A percentile compares a stretch with the other conserved stretches of the same genome.
phyloP scores from a whole-genome alignment of 2,329 filamentous ascomycete species.

The Metarhizium sp. region DNA sequence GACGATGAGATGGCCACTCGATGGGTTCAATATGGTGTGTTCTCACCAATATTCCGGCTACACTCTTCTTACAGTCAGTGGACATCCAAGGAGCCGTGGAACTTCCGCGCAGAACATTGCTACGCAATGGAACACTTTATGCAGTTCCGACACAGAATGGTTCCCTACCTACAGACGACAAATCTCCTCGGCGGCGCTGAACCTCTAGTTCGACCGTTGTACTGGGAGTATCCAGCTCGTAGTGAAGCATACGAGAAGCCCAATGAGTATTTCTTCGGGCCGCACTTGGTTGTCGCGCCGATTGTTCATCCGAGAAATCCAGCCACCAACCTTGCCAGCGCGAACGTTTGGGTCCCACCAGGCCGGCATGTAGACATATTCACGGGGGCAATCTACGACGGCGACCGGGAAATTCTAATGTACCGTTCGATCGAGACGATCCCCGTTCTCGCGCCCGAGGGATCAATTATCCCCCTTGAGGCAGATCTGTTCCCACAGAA shows the following conservation, averaged over 20 bases:
- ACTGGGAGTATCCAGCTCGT: constrained; percentile 45
- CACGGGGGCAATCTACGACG: constrained; percentile 47
- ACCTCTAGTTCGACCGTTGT: constrained; percentile 50
- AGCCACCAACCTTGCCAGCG: constrained; percentile 34
- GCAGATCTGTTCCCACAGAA: not conserved
- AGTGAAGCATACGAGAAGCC: constrained; percentile 45
- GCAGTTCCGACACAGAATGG: constrained; percentile 43
- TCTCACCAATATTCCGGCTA: constrained; percentile 50
- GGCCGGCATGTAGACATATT: constrained; percentile 48
- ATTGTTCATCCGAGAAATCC: constrained; percentile 40
- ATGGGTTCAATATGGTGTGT: constrained; percentile 54
- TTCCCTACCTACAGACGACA: constrained; percentile 51
- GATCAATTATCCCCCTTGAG: constrained; percentile 5
- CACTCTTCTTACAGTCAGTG: constrained; percentile 49
- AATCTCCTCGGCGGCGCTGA: constrained; percentile 37
- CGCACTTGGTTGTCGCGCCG: constrained; percentile 44
- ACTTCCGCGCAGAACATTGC: constrained; percentile 28
- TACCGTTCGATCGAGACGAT: constrained; percentile 37
- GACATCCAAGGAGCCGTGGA: constrained; percentile 54
- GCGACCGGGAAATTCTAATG: constrained; percentile 40
- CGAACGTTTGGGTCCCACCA: constrained; percentile 47
- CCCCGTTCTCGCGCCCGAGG: constrained; percentile 29
- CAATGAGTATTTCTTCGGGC: constrained; percentile 52
- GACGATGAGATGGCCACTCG: constrained; percentile 50
- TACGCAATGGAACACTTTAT: constrained; percentile 39